A percentile compares a stretch with the other conserved stretches of the same genome.
phyloP scores from a whole-genome alignment of 306 rosid genomes.

The Malus domestica region ASM211411v1 NC_041792.1:30583407-30583906 shows the following conservation, averaged over 20 bases:
- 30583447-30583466: not conserved
- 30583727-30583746: constrained; percentile 31
- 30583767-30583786: constrained; percentile 8
- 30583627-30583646: constrained; percentile 23
- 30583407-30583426: not conserved
- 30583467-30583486: not conserved
- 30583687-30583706: constrained; percentile 9
- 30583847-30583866: not conserved
- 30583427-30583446: not conserved
- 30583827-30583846: not conserved
- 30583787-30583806: not conserved
- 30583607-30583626: constrained; percentile 8
- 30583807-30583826: constrained; percentile 4
- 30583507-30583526: not conserved
- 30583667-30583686: constrained; percentile 35
- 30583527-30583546: not conserved
- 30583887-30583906: not conserved
- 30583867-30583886: not conserved
- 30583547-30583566: not conserved
- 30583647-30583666: constrained; percentile 31
- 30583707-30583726: not conserved
- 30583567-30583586: no score
- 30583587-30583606: not conserved
- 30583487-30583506: not conserved
- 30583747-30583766: constrained; percentile 19